Base-by-base conservation (phyloP, 2,329 filamentous ascomycete species). In the Pezicula rhizophila region DNA sequence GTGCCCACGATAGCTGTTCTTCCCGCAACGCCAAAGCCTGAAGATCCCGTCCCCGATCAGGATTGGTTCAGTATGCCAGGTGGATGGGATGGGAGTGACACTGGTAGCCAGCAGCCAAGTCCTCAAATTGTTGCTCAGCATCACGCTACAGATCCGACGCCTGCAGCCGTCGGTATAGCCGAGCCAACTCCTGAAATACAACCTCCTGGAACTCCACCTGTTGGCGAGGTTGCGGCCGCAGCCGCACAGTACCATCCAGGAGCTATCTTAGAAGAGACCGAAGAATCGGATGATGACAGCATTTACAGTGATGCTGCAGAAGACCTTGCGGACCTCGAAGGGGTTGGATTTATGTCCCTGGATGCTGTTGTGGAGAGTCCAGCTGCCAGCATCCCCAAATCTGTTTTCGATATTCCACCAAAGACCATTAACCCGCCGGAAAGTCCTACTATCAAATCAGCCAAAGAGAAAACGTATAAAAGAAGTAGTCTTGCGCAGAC, bases 291-390 rank as follows among this genome's bases (percentile, higher is more conserved):
- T 48, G 68, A 69, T 12, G 71, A 69, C 44, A 84, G 78, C 52
- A 75, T 87, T 20, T 91, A 88, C 62, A 89, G 84, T 55, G 87
- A 91, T 65, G 87, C 87, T 1, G 84, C 84, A 47, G 87, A 91
- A 65, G 84, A 89, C 52, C 69, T 85, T 0, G 79, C 79, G 0
- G 82, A 88, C 12, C 60, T 74, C 4, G 82, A 85, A 35, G 77
- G 76, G 2, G 78, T 79, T 42, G 86, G 84, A 0, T 91, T 89
- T 59, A 73, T 81, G 60, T 90, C 85, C 4, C 72, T 91, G 7
- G 77, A 90, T 64, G 87, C 87, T 10, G 78, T 90, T 8, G 75
- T 89, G 1, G 78, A 83, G 17, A 80, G 75, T 42, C 80, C 85
- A 3, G 58, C 58, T 72, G 10, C 20, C 18, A 28, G 25, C 1